These are phyloP conservation scores for Neoboletus brunneissimus DNA, from an alignment of 768 basidiomycete genomes.

Conservation along the genomic window DNA sequence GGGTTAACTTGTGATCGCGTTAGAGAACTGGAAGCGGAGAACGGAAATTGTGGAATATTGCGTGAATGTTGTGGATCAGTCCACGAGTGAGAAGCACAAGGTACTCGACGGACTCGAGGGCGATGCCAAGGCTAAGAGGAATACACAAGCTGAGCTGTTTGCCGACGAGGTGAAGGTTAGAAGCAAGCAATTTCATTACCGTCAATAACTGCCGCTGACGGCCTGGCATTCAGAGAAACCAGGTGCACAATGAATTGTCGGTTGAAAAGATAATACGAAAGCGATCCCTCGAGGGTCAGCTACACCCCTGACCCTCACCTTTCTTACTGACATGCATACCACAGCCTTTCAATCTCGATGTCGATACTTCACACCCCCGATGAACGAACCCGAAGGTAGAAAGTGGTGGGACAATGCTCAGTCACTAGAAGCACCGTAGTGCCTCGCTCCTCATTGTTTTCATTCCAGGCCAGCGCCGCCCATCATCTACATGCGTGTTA, in stretches of 20 bases:
- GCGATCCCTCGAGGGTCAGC: constrained; percentile 67
- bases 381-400: constrained; percentile 53
- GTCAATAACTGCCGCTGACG: constrained; percentile 29
- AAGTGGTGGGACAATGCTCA: constrained; percentile 51
- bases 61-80: constrained; percentile 63
- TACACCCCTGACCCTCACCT: constrained; percentile 16
- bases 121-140: constrained; percentile 47
- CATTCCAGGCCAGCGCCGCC: constrained; percentile 18
- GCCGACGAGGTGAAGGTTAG: constrained; percentile 71
- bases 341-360: constrained; percentile 78
- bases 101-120: constrained; percentile 41
- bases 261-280: constrained; percentile 71
- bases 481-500: constrained; percentile 11
- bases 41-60: constrained; percentile 76
- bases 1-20: constrained; percentile 20
- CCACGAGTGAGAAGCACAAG: constrained; percentile 53
- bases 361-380: constrained; percentile 71
- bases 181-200: constrained; percentile 28
- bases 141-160: constrained; percentile 54
- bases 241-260: constrained; percentile 70
- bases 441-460: constrained; percentile 31
- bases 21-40: constrained; percentile 70
- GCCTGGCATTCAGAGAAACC: constrained; percentile 51
- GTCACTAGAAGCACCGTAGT: constrained; percentile 34
- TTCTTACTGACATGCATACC: constrained; percentile 18